Evolutionary conservation across 2,329 filamentous ascomycete genomes (phyloP).

Genomic region (Daldinia eschscholtzii): DNA sequence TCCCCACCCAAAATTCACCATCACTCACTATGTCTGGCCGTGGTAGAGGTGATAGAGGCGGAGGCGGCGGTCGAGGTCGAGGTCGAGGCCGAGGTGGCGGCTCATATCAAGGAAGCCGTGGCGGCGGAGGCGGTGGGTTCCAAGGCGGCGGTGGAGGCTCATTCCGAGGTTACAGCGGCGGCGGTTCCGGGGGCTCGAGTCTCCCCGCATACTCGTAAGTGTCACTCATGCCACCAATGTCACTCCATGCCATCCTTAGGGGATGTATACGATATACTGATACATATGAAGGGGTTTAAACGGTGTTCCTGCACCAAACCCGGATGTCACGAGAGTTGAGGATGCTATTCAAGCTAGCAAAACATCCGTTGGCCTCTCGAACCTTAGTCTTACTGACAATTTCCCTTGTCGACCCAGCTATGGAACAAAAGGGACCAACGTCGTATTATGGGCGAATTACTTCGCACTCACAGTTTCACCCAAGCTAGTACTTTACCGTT

Average conservation of each 20-base stretch:
- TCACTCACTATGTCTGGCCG: slow-evolving; percentile 2
- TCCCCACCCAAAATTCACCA: not conserved
- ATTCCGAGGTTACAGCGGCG: not conserved
- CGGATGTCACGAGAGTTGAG: not conserved
- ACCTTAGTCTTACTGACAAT: slow-evolving; percentile 4
- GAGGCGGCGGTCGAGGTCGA: not conserved
- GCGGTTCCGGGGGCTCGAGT: not conserved
- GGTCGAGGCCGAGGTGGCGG: not conserved
- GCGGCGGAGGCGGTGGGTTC: not conserved
- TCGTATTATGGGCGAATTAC: slow-evolving; percentile 11
- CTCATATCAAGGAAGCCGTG: not conserved
- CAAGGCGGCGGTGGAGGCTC: slow-evolving; percentile 2
- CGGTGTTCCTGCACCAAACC: not conserved
- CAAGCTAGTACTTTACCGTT: slow-evolving; percentile 7
- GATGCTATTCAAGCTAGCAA: slow-evolving; percentile 11
- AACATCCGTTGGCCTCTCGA: not conserved
- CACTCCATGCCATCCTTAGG: not conserved
- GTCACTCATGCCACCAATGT: too few relatives aligned
- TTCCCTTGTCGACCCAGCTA: slow-evolving; percentile 6
- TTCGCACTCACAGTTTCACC: slow-evolving; percentile 6
- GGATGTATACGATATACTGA: not conserved
- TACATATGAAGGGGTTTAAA: not conserved
- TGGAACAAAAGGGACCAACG: not conserved
- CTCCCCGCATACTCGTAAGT: slow-evolving; percentile 1
- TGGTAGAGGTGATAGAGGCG: slow-evolving; percentile 5